Conservation (phyloP, 2,329 filamentous ascomycete species). For the Scleromitrula shiraiana region DNA sequence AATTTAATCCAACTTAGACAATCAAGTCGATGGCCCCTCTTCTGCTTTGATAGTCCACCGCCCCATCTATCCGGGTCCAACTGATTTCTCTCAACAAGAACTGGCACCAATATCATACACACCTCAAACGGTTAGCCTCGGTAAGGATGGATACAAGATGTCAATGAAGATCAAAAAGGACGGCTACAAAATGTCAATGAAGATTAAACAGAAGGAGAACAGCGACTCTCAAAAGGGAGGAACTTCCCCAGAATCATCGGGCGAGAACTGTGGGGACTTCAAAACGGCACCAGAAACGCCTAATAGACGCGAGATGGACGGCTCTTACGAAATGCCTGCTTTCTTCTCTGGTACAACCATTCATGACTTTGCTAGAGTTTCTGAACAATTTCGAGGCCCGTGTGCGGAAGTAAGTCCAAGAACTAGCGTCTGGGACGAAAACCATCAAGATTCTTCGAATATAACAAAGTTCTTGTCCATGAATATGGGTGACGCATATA, state of each 20-base stretch:
- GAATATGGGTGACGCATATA: not conserved
- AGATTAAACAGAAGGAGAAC: not conserved
- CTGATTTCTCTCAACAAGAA: not conserved
- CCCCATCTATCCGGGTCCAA: not conserved
- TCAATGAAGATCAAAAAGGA: not conserved
- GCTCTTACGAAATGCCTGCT: not conserved
- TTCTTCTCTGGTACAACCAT: constrained; percentile 1
- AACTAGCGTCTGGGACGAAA: not conserved
- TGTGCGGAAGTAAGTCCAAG: constrained; percentile 5
- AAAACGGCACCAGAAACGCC: constrained; percentile 4
- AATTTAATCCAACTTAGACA: too few relatives aligned
- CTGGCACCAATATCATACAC: not conserved
- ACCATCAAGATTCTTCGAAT: not conserved
- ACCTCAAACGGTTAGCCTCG: not conserved
- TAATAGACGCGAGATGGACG: constrained; percentile 1
- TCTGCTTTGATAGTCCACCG: not conserved
- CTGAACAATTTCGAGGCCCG: constrained; percentile 3
- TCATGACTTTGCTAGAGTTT: constrained; percentile 1
- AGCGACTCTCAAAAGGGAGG: not conserved
- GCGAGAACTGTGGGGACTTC: not conserved
- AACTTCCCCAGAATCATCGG: not conserved
- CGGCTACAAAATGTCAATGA: too few relatives aligned
- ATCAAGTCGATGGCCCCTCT: too few relatives aligned
- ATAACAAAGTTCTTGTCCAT: not conserved
- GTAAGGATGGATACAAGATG: not conserved